These are phyloP conservation scores for Lactarius trivialis DNA, from an alignment of 768 basidiomycete genomes.

Conservation along the genomic window DNA sequence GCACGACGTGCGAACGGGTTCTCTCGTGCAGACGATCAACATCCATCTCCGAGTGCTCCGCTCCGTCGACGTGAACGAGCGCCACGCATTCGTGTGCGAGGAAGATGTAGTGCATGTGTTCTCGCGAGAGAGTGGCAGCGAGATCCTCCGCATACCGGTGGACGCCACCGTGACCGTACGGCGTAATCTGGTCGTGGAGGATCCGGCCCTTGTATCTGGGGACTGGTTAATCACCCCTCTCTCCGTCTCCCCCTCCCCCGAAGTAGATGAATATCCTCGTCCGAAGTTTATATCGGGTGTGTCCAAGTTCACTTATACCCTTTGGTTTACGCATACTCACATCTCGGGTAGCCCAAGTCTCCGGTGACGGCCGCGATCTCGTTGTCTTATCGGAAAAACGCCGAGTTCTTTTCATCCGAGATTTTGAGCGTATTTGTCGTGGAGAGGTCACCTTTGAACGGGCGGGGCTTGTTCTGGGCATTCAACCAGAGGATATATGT, in stretches of 20 bases:
- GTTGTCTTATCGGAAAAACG: slow-evolving; percentile 27
- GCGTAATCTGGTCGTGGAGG: background rate
- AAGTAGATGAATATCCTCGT: background rate
- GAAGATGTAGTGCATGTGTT: slow-evolving; percentile 45
- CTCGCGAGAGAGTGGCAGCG: slow-evolving; percentile 39
- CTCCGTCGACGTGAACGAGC: slow-evolving; percentile 60
- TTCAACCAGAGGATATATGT: background rate
- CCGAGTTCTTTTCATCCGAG: slow-evolving; percentile 28
- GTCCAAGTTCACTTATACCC: background rate
- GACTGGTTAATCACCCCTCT: slow-evolving; percentile 2
- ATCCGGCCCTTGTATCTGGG: background rate
- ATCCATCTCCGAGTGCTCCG: slow-evolving; percentile 32
- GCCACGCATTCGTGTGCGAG: slow-evolving; percentile 57
- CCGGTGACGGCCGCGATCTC: slow-evolving; percentile 31
- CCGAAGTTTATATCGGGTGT: background rate
- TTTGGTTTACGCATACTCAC: background rate
- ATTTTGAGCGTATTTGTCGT: slow-evolving; percentile 29
- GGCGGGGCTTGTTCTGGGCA: background rate
- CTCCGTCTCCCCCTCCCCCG: background rate
- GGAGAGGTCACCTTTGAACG: background rate
- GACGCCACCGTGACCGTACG: background rate
- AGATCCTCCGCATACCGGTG: slow-evolving; percentile 35
- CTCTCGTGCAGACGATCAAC: slow-evolving; percentile 42
- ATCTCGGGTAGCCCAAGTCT: slow-evolving; percentile 31
- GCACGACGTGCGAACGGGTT: slow-evolving; percentile 54